Conservation (phyloP, 345 rosid species). For the Aethionema arabicum region DNA sequence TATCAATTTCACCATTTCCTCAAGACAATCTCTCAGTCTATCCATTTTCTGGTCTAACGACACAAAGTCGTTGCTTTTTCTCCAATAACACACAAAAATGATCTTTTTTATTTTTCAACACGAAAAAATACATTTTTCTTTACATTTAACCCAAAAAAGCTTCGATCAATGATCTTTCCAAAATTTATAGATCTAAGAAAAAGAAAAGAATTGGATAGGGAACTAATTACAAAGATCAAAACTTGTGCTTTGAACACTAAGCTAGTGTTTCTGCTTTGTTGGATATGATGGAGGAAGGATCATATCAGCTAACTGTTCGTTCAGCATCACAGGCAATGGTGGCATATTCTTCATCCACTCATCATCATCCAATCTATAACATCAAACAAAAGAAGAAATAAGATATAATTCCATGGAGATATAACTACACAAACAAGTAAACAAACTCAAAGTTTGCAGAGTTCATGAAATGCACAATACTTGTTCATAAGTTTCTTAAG, state of each 20-base stretch:
- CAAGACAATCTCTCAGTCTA: constrained; percentile 38
- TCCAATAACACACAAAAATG: neutral
- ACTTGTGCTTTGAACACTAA: constrained; percentile 3
- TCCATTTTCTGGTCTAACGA: constrained; percentile 29
- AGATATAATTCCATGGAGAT: constrained; percentile 7
- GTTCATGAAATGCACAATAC: constrained; percentile 35
- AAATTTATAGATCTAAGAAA: constrained; percentile 6
- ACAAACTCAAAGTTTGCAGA: neutral
- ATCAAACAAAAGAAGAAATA: neutral
- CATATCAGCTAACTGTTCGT: constrained; percentile 48
- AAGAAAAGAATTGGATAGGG: too few species aligned
- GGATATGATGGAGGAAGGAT: constrained; percentile 41
- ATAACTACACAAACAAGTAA: constrained; percentile 8
- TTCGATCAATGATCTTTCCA: constrained; percentile 2
- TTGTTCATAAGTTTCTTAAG: constrained; percentile 37
- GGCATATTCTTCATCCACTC: constrained; percentile 83
- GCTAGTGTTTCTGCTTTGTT: constrained; percentile 5
- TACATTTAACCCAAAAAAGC: neutral
- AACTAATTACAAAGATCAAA: neutral
- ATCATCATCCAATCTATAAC: constrained; percentile 52
- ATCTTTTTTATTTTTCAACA: neutral
- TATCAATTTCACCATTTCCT: constrained; percentile 47
- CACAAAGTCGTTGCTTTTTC: neutral
- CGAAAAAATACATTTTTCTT: neutral
- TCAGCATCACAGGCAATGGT: constrained; percentile 51